These are phyloP conservation scores for Ceratobasidium sp. DNA, from an alignment of 1,284 basidiomycete genomes.

Conservation along the genomic window DNA sequence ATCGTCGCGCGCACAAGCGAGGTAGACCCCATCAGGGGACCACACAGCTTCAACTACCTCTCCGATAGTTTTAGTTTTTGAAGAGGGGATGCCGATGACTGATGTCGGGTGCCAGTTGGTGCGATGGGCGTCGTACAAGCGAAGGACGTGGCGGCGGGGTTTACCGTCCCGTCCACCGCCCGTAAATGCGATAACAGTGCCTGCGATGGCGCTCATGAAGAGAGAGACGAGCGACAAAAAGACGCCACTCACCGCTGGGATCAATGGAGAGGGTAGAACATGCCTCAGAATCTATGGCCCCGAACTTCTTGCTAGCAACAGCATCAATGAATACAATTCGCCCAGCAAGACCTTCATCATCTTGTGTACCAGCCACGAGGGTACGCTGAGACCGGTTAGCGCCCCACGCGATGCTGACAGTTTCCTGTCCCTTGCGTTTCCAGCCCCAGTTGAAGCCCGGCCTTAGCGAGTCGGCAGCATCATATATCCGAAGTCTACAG, in stretches of 20 bases:
- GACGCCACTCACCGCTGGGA: conserved; percentile 24
- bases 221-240: background rate
- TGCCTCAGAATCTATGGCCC: background rate
- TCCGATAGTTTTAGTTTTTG: conserved; percentile 4
- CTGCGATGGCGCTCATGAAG: background rate
- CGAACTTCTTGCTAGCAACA: background rate
- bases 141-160: conserved; percentile 26
- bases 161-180: conserved; percentile 28
- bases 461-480: background rate
- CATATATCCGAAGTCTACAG: conserved; percentile 16
- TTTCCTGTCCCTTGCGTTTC: conserved; percentile 15
- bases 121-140: conserved; percentile 27
- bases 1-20: conserved; percentile 31
- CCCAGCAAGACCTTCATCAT: background rate
- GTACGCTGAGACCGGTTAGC: background rate
- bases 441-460: background rate
- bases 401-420: conserved; percentile 32
- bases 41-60: conserved; percentile 29
- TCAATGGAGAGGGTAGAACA: conserved; percentile 20
- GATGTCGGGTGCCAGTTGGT: conserved; percentile 11
- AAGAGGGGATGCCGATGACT: conserved; percentile 30
- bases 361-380: conserved; percentile 23
- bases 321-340: conserved; percentile 19
- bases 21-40: conserved; percentile 38
- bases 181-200: conserved; percentile 29